Conservation (phyloP, 495 filamentous ascomycete genomes). For the Hyaloscypha finlandica region DNA sequence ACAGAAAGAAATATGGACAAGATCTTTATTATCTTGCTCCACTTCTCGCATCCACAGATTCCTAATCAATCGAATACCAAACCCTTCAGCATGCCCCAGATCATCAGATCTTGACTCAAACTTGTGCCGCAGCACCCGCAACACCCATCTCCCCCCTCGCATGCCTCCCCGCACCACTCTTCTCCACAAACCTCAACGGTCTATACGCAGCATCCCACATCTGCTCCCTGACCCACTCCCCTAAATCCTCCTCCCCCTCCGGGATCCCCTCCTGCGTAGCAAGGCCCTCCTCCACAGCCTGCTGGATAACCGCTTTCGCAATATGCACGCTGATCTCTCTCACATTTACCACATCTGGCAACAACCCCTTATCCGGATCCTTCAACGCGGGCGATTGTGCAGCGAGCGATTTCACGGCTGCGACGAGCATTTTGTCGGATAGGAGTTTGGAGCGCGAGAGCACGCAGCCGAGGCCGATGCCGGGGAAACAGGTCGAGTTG, state of each 20-base stretch:
- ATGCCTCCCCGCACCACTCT: slow-evolving; percentile 47
- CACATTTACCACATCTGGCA: slow-evolving; percentile 78
- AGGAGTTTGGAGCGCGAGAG: slow-evolving; percentile 63
- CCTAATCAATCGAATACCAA: no score
- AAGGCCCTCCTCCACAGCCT: slow-evolving; percentile 68
- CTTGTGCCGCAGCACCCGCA: slow-evolving; percentile 29
- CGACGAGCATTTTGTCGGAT: slow-evolving; percentile 79
- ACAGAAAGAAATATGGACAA: no score
- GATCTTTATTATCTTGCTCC: no score
- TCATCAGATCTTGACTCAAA: neutral
- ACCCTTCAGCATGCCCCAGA: no score
- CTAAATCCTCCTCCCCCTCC: slow-evolving; percentile 55
- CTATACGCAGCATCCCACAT: slow-evolving; percentile 87
- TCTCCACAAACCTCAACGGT: slow-evolving; percentile 57
- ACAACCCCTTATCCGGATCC: slow-evolving; percentile 53
- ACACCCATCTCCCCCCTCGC: slow-evolving; percentile 64
- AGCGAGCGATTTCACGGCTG: slow-evolving; percentile 73
- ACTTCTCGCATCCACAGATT: no score
- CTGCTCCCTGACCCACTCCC: slow-evolving; percentile 83
- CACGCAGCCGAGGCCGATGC: slow-evolving; percentile 79
- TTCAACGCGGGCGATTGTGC: slow-evolving; percentile 66
- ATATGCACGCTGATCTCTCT: slow-evolving; percentile 76
- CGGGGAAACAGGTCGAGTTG: slow-evolving; percentile 85
- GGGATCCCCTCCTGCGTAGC: slow-evolving; percentile 63
- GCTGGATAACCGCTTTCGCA: slow-evolving; percentile 74